Conservation (phyloP, 2,329 filamentous ascomycete genomes). For the Penicillium sclerotiorum region DNA sequence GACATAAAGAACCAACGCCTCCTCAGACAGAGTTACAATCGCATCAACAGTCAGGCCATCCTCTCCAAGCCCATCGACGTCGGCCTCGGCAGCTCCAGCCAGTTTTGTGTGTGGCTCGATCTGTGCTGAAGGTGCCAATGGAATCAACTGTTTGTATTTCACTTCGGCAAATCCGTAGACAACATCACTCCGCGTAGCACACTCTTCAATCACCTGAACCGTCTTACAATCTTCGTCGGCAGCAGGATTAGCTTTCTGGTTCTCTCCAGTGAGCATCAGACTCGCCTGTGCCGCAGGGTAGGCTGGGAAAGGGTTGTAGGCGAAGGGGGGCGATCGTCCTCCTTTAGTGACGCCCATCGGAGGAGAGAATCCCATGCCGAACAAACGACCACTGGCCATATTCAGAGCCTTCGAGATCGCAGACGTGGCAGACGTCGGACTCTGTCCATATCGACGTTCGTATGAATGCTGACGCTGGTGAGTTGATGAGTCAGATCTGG, state of each 20-base stretch:
- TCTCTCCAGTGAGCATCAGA: conserved; percentile 64
- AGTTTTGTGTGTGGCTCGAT: conserved; percentile 34
- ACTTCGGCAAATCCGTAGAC: conserved; percentile 98
- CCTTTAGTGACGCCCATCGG: conserved; percentile 49
- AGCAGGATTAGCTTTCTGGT: conserved; percentile 61
- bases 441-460: conserved; percentile 74
- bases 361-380: conserved; percentile 55
- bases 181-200: conserved; percentile 89
- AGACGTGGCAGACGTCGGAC: conserved; percentile 77
- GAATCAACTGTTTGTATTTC: conserved; percentile 96
- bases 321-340: conserved; percentile 49
- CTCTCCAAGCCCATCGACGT: conserved; percentile 55
- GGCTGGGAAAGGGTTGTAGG: conserved; percentile 73
- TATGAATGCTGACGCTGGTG: conserved; percentile 80
- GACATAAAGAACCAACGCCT: conserved; percentile 93
- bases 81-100: conserved; percentile 37
- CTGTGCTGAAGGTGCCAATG: conserved; percentile 71
- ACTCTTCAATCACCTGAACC: conserved; percentile 83
- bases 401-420: conserved; percentile 94
- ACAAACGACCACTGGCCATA: conserved; percentile 72
- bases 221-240: conserved; percentile 79
- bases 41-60: conserved; percentile 83
- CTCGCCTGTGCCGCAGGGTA: conserved; percentile 77
- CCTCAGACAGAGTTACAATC: conserved; percentile 83
- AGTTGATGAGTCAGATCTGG: conserved; percentile 57